Base-by-base conservation (phyloP, 1,139 yeast genomes). In the Pichia sp. region DNA sequence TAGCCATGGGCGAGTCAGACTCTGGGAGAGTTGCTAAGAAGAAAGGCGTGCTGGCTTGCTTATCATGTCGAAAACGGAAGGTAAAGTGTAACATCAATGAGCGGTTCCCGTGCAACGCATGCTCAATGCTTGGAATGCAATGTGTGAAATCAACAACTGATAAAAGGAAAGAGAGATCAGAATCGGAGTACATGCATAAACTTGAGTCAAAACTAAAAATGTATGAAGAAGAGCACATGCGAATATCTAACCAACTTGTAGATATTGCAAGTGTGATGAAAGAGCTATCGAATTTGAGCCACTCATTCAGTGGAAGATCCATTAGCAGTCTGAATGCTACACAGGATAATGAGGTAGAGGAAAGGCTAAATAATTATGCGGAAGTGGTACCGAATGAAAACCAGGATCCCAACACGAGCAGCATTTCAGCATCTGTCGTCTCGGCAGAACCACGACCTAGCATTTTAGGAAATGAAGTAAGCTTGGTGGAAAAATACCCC, bases 131-230 rank as follows among this genome's bases (percentile, higher is more conserved):
- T 6, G 72, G 73, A 3, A 70, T 75, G 13, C 79, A 76, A 49
- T 82, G 87, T 64, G 70, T 79, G 31, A 75, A 75, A 47, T 74
- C 77, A n/a, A 73, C 75, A 8, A 72, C 72, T 54, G 87, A 82
- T 63, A 70, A 77, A 72, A 68, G 87, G 49, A 80, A 79, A 62
- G 77, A 75, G 57, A 69, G 85, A 52, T 80, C 81, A 5, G 74
- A 80, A 0, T 78, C 76, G 7, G 73, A 74, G 49, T 81, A 81
- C 60, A 84, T 81, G 29, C 70, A 65, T 34, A 59, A 67, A 1
- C 57, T 73, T 45, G 75, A 72, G 64, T 59, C 31, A 58, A 56
- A 49, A 59, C 57, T 32, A 36, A 53, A 32, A 54, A 55, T 38
- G 48, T 54, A 34, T 45, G 31, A 50, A 19, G 53, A 45, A 16